Evolutionary conservation across 176 grass and related monocot species (phyloP).

Genomic region (Thalia dealbata): DNA sequence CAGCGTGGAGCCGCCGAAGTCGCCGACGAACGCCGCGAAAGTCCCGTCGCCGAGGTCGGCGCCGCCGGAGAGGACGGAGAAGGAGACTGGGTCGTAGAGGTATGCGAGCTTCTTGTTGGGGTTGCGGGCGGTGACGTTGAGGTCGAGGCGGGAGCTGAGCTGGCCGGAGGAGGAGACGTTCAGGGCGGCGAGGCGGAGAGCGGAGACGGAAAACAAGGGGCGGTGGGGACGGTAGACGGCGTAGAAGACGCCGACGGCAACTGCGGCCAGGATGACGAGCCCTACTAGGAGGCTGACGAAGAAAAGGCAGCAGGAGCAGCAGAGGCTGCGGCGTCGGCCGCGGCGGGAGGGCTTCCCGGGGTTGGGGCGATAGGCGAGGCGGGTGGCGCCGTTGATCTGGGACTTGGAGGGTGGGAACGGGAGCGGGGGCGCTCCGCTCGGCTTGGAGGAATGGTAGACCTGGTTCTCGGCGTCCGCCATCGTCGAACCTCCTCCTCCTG

Average conservation of each 20-base stretch:
- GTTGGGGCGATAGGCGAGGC: slow-evolving; percentile 68
- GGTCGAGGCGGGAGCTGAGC: slow-evolving; percentile 35
- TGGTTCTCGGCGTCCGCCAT: slow-evolving; percentile 47
- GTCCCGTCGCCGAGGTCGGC: slow-evolving; percentile 53
- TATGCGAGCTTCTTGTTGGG: slow-evolving; percentile 93
- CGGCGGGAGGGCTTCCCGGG: slow-evolving; percentile 24
- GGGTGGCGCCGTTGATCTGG: slow-evolving; percentile 58
- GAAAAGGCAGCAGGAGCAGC: slow-evolving; percentile 54
- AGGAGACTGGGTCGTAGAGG: slow-evolving; percentile 76
- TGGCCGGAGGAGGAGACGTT: slow-evolving; percentile 37
- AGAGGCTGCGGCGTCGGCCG: slow-evolving; percentile 48
- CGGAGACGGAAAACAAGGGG: slow-evolving; percentile 67
- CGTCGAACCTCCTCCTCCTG: not conserved
- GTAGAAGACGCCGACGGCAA: slow-evolving; percentile 56
- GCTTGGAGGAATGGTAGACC: slow-evolving; percentile 60
- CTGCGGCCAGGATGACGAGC: slow-evolving; percentile 48
- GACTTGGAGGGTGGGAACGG: slow-evolving; percentile 38
- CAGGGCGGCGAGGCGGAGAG: slow-evolving; percentile 36
- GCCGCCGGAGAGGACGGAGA: slow-evolving; percentile 44
- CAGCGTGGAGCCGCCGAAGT: slow-evolving; percentile 53
- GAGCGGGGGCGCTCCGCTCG: slow-evolving; percentile 41
- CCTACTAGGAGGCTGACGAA: slow-evolving; percentile 40
- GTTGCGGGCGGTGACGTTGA: slow-evolving; percentile 60
- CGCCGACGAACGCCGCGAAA: slow-evolving; percentile 52
- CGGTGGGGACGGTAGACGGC: slow-evolving; percentile 69